Evolutionary conservation across 179 eudicot species (phyloP).

Genomic region (Silene coronaria): DNA sequence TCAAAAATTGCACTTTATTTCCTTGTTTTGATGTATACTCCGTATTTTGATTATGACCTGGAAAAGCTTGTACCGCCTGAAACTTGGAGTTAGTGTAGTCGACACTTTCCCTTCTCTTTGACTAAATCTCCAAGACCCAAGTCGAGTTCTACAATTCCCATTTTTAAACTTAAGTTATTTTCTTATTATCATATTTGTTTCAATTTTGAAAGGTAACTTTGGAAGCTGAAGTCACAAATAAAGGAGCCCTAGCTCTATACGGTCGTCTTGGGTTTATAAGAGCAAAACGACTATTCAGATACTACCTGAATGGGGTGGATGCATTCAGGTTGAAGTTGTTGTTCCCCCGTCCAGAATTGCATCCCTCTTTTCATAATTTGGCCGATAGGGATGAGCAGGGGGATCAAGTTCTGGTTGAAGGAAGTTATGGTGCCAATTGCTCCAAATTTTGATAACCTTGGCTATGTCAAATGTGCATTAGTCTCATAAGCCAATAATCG

Average conservation of each 20-base stretch:
- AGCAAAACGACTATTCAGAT: slow-evolving; percentile 84
- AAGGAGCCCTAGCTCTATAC: slow-evolving; percentile 87
- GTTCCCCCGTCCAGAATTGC: slow-evolving; percentile 53
- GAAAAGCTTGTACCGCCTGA: neutral
- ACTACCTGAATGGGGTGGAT: slow-evolving; percentile 95
- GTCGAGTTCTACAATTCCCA: neutral
- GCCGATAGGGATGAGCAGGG: slow-evolving; percentile 27
- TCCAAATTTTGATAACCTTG: slow-evolving; percentile 13
- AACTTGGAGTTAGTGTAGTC: neutral
- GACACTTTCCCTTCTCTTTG: neutral
- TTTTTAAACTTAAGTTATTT: neutral
- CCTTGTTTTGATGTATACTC: neutral
- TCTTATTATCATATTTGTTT: slow-evolving; percentile 1
- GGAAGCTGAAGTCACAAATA: slow-evolving; percentile 96
- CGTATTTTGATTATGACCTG: neutral
- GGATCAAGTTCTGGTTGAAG: slow-evolving; percentile 31
- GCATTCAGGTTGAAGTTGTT: slow-evolving; percentile 82
- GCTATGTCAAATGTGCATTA: neutral
- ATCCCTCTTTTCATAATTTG: slow-evolving; percentile 33
- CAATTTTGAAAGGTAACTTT: slow-evolving; percentile 60
- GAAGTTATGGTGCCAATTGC: slow-evolving; percentile 20
- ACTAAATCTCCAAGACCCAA: neutral
- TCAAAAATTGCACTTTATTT: neutral
- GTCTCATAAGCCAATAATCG: neutral
- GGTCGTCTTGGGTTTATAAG: slow-evolving; percentile 87